These are phyloP conservation scores for Umbelopsis isabellina DNA, from an alignment of 192 early-diverging fungal genomes.

Conservation along the genomic window DNA sequence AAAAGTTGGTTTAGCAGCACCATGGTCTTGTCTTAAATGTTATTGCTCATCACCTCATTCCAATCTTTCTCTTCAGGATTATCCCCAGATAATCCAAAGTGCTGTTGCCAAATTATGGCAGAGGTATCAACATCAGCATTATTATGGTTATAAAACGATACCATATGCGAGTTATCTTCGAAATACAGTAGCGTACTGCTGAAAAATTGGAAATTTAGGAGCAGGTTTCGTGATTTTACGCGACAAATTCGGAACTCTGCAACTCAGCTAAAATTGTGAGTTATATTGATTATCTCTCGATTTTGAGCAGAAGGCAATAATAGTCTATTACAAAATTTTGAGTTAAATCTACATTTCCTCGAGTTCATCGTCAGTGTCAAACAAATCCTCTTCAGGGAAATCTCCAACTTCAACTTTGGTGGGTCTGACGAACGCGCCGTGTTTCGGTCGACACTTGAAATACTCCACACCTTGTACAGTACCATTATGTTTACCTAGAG, in stretches of 20 bases:
- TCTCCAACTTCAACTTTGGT: conserved; percentile 90
- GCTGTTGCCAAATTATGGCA: background rate
- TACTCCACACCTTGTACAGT: conserved; percentile 77
- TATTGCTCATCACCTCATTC: background rate
- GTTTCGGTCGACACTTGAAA: conserved; percentile 72
- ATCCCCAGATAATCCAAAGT: background rate
- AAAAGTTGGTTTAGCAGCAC: background rate
- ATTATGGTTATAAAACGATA: background rate
- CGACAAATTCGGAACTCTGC: background rate
- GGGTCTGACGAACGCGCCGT: conserved; percentile 91
- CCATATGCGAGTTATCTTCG: background rate
- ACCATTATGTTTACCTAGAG: conserved; percentile 94
- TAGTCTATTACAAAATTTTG: background rate
- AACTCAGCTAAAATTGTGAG: background rate
- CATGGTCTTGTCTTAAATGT: background rate
- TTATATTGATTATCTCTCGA: background rate
- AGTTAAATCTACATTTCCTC: conserved; percentile 52
- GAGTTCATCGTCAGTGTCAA: conserved; percentile 69
- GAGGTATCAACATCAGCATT: background rate
- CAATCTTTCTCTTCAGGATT: conserved; percentile 3
- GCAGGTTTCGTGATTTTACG: background rate
- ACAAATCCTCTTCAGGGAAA: conserved; percentile 88
- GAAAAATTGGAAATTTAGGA: background rate
- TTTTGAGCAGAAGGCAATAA: no score
- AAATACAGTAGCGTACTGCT: background rate